Percentiles rank a stretch among this genome's conserved stretches.
Evolutionary conservation across 495 filamentous ascomycete species (phyloP).

Genomic region (Xylaria castorea): DNA sequence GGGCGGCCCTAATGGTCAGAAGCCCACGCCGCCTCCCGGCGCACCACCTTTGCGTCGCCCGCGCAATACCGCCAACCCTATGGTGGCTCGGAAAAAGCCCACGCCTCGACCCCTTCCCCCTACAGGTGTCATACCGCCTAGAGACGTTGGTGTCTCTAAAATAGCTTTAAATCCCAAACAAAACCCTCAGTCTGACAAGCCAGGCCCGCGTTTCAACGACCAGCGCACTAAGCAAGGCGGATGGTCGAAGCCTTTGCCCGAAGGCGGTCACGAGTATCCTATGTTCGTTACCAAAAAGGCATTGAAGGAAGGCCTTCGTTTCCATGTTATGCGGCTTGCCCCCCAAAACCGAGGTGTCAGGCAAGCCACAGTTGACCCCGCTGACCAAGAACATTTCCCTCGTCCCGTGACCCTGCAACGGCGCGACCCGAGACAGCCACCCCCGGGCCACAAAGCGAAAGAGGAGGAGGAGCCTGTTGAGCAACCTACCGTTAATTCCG

Average conservation of each 20-base stretch:
- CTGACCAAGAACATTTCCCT: conserved; percentile 80
- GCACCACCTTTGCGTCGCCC: conserved; percentile 51
- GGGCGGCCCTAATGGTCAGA: conserved; percentile 49
- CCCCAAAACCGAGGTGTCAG: conserved; percentile 36
- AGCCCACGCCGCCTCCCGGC: conserved; percentile 46
- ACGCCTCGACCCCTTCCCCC: conserved; percentile 38
- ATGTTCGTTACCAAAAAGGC: conserved; percentile 81
- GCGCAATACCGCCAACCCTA: conserved; percentile 65
- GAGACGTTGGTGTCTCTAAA: conserved; percentile 20
- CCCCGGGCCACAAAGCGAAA: conserved; percentile 58
- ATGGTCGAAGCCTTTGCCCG: conserved; percentile 65
- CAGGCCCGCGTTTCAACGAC: conserved; percentile 35
- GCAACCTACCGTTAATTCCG: conserved; percentile 59
- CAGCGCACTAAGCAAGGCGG: conserved; percentile 59
- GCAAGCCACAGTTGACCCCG: conserved; percentile 67
- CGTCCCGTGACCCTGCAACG: conserved; percentile 88
- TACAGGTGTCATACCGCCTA: conserved; percentile 28
- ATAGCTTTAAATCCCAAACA: conserved; percentile 19
- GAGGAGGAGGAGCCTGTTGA: conserved; percentile 64
- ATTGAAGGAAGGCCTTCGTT: conserved; percentile 78
- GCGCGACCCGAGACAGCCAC: conserved; percentile 80
- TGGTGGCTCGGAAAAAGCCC: conserved; percentile 69
- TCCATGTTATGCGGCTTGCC: conserved; percentile 81
- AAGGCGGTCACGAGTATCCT: conserved; percentile 67
- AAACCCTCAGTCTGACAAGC: conserved; percentile 19